phyloP scores from a whole-genome alignment of 2,329 filamentous ascomycete genomes.

The Cladorrhinum sp. region DNA sequence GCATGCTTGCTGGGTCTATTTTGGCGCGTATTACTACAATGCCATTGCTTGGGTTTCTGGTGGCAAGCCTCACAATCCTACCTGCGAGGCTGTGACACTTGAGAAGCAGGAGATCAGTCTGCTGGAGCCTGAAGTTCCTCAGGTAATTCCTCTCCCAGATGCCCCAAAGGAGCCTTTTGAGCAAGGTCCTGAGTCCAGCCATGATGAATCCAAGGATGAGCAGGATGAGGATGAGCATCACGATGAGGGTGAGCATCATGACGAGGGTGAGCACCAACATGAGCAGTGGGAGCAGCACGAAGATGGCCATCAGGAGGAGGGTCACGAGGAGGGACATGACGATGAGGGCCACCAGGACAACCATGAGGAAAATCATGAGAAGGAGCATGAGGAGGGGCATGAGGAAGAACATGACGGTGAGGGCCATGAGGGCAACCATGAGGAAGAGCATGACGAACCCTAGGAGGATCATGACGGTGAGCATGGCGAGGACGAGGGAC shows the following conservation, averaged over 20 bases:
- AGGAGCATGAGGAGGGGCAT: neutral
- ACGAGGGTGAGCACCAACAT: neutral
- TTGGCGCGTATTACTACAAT: slow-evolving; percentile 18
- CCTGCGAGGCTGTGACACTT: slow-evolving; percentile 17
- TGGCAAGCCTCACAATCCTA: slow-evolving; percentile 18
- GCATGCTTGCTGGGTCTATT: slow-evolving; percentile 19
- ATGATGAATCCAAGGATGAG: neutral
- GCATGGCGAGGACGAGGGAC: neutral
- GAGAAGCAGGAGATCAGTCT: slow-evolving; percentile 9
- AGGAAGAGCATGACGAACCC: neutral
- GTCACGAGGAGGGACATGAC: neutral
- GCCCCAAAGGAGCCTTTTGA: neutral
- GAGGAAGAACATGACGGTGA: neutral
- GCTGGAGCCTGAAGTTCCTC: neutral
- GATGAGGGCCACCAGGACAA: neutral
- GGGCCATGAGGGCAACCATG: neutral
- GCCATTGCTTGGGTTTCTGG: slow-evolving; percentile 19
- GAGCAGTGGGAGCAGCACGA: neutral
- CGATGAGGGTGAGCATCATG: neutral
- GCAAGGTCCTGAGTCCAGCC: neutral
- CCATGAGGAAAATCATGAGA: neutral
- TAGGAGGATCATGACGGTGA: neutral
- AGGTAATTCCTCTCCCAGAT: neutral
- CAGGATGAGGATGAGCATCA: neutral
- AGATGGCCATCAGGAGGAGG: neutral